These are phyloP conservation scores for Prunus kanzakura DNA, from an alignment of 306 rosid species.

Conservation along the genomic window DNA sequence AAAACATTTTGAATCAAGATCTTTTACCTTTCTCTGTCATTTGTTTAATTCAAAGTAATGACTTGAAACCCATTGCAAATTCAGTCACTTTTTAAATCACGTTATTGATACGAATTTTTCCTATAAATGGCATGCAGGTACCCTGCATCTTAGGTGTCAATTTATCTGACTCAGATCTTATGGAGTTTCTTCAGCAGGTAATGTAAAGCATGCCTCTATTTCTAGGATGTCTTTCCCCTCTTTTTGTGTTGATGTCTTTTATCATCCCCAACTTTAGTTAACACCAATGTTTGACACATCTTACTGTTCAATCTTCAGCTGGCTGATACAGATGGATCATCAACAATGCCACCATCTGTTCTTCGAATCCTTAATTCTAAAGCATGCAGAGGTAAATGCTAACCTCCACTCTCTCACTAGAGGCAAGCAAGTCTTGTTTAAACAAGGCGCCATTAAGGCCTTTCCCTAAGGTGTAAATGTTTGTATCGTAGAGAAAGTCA, in stretches of 20 bases:
- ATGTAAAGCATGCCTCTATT: background rate
- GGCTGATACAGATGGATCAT: conserved; percentile 90
- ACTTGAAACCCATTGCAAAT: conserved; percentile 14
- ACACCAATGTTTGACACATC: conserved; percentile 5
- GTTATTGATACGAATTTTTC: conserved; percentile 17
- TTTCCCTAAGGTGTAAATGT: background rate
- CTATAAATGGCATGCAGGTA: conserved; percentile 47
- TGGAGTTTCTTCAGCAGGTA: conserved; percentile 99
- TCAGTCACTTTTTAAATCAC: background rate
- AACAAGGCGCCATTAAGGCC: background rate
- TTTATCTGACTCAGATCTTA: conserved; percentile 72
- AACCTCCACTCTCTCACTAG: background rate
- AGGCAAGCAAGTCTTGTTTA: background rate
- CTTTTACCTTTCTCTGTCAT: background rate
- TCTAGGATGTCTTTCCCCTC: conserved; percentile 3
- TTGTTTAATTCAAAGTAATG: background rate
- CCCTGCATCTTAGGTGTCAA: conserved; percentile 89
- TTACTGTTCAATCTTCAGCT: conserved; percentile 46
- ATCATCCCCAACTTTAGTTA: background rate
- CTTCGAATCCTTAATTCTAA: conserved; percentile 77
- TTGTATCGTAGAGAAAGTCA: background rate
- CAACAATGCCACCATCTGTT: conserved; percentile 82
- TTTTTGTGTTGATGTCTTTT: conserved; percentile 13
- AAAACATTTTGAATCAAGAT: background rate
- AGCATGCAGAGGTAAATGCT: conserved; percentile 84